These are phyloP conservation scores for Monilinia fructicola DNA, from an alignment of 2,329 filamentous ascomycete species.

Conservation along the genomic window DNA sequence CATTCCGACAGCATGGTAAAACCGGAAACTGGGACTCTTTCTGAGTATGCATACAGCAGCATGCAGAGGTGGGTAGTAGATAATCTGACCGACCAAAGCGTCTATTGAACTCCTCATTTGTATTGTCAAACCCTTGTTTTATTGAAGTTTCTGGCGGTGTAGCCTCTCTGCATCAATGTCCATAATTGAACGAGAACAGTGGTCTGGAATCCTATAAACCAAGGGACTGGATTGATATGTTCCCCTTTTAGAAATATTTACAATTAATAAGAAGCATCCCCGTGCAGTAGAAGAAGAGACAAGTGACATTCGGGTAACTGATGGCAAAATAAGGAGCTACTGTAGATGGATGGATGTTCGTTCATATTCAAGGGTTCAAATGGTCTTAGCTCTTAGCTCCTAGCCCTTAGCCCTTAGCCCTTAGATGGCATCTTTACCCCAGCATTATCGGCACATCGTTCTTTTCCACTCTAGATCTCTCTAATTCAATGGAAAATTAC, in stretches of 20 bases:
- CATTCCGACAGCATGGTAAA: conserved; percentile 20
- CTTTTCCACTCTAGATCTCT: neutral
- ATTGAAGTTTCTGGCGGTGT: conserved; percentile 13
- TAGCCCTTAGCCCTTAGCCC: neutral
- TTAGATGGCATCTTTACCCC: neutral
- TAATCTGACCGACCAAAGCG: conserved; percentile 5
- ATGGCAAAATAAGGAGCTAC: neutral
- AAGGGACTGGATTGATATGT: conserved; percentile 5
- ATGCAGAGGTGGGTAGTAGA: neutral
- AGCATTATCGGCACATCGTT: conserved; percentile 10
- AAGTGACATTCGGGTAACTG: neutral
- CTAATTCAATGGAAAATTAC: conserved; percentile 1
- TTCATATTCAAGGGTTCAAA: conserved; percentile 6
- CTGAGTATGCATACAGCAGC: conserved; percentile 4
- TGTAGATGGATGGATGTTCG: neutral
- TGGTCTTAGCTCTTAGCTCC: neutral
- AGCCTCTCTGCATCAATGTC: conserved; percentile 3
- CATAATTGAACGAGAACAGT: conserved; percentile 10
- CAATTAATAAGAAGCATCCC: neutral
- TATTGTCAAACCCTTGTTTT: neutral
- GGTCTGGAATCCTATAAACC: conserved; percentile 17
- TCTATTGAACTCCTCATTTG: neutral
- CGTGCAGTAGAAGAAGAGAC: neutral
- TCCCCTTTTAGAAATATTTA: neutral
- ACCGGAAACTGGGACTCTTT: neutral